Base-by-base conservation (phyloP, 139 green algal genomes). In the Coelastrella sp. region DNA sequence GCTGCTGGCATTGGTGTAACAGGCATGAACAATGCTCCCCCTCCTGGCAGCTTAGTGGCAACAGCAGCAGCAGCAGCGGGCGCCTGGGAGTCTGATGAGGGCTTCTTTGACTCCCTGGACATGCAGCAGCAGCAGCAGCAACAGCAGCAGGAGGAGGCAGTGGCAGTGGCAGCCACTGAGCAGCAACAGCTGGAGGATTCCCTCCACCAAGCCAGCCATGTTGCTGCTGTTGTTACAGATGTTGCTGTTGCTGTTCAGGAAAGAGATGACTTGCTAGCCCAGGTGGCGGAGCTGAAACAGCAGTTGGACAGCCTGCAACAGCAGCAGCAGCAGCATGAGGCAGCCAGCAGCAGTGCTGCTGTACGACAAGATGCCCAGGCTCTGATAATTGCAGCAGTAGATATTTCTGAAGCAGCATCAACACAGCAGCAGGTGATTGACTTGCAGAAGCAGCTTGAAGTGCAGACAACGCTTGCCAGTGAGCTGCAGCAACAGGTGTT, bases 251-350 rank as follows among this genome's bases (percentile, higher is more conserved):
- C 22, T 19, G 17, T 24, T 6, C 35, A 86, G 56, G 5, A 70
- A 11, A 15, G 24, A n/a, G 11, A 11, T 25, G 58, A 12, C 10
- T 9, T 76, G 10, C 25, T 78, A 7, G 82, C 82, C 20, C 57
- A 87, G 61, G 9, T 78, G n/a, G 56, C 85, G 22, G 68, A 82
- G 35, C 11, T 72, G 20, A n/a, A 89, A 57, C 68, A 89, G 66
- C 27, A 89, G 59, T 19, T 81, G 24, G 65, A 49, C 35, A 49
- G 35, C 35, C 35, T 49, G 1, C 70, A 87, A 60, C 20, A 78
- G 81, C 81, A 87, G 61, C 60, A 76, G 82, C 63, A 87, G 22
- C 82, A 76, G 81, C 81, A 73, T 57, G 19, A 66, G 75, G 22
- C 27, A 49, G 35, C 35, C 35, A 49, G 35, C 35, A 49, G 35